Percentiles rank a stretch among this genome's conserved stretches.
phyloP scores from a whole-genome alignment of 116 monocot species.

The Thalassia testudinum region DNA sequence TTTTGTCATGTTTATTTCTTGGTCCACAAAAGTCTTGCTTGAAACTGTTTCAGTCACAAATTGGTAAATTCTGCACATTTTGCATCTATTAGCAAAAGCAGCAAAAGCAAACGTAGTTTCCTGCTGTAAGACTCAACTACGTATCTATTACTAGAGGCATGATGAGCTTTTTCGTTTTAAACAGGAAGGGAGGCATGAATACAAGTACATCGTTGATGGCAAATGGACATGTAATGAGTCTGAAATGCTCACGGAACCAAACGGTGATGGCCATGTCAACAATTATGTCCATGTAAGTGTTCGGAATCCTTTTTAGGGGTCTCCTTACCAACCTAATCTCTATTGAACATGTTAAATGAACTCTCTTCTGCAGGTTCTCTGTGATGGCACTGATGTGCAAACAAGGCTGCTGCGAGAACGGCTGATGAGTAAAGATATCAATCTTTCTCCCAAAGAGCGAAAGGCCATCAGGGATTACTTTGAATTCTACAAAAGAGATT shows the following conservation, averaged over 20 bases:
- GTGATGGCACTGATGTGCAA: constrained; percentile 10
- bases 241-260: constrained; percentile 50
- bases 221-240: constrained; percentile 59
- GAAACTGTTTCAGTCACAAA: too few species aligned
- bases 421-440: constrained; percentile 27
- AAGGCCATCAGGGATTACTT: constrained; percentile 37
- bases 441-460: constrained; percentile 51
- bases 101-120: too few species aligned
- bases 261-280: constrained; percentile 80
- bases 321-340: background rate
- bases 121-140: too few species aligned
- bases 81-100: too few species aligned
- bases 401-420: constrained; percentile 23
- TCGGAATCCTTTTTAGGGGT: background rate
- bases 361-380: constrained; percentile 26
- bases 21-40: too few species aligned
- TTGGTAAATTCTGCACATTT: too few species aligned
- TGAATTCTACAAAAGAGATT: constrained; percentile 2
- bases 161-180: background rate
- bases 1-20: too few species aligned
- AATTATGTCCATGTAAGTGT: constrained; percentile 60
- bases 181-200: constrained; percentile 80
- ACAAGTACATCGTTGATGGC: constrained; percentile 88
- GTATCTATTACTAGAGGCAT: too few species aligned
- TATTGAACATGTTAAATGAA: background rate